Base-by-base conservation (phyloP, 2,329 filamentous ascomycete species). In the Neurospora crassa region DNA sequence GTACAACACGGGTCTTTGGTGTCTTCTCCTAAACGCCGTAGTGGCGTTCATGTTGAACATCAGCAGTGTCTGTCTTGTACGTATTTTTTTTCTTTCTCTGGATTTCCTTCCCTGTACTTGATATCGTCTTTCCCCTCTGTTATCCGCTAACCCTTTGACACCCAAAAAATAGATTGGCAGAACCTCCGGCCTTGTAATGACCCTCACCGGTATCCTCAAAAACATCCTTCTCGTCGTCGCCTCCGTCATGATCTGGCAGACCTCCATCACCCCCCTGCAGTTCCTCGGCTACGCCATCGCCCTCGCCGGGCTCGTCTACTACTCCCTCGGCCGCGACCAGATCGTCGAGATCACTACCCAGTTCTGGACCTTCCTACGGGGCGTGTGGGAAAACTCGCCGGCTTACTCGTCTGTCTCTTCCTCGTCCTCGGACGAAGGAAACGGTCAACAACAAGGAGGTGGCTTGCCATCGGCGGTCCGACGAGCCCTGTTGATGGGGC, bases 171-270 rank as follows among this genome's bases (percentile, higher is more conserved):
- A 95, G 92, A 96, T 96, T 77, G 92, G 93, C 79, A 94, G 92
- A 82, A 96, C 93, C 8, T 96, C 93, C 1, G 92, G 91, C 71
- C 88, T 96, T 69, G 92, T 94, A 77, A 91, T 96, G 83, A 94
- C 92, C 42, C 88, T 96, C 34, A 94, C 90, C 72, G 92, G 93
- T 79, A 93, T 96, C 74, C 88, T 96, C 78, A 96, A 96, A 83
- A 92, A 94, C 80, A 94, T 96, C 73, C 88, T 96, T 72, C 89
- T 96, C 70, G 92, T 96, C 74, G 84, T 87, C 73, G 86, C 89
- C 72, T 93, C 91, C 70, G 91, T 96, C 81, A 80, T 92, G 78
- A 90, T 95, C 79, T 96, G 92, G 90, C 84, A 87, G 75, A 93
- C 92, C 71, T 86, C 88, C 41, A 90, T 96, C 78, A 86, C 89